Evolutionary conservation across 805 yeast species (phyloP), one percentile per base, ranked within the genome.

Genomic region (Cyberlindnera meyerae): DNA sequence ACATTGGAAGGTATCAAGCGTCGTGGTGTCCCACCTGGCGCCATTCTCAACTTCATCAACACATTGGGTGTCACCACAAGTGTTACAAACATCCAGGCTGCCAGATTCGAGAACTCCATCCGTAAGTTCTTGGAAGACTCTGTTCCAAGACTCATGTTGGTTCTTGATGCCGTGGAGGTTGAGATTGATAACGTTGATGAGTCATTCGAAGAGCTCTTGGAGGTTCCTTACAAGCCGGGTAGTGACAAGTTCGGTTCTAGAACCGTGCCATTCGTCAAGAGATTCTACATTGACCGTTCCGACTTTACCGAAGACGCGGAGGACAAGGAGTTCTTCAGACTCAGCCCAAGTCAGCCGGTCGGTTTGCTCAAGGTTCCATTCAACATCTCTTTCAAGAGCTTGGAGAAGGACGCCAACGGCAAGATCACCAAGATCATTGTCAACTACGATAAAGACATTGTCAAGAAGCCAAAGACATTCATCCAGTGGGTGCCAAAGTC

Each of bases 21-120:
- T 61, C 85, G 99, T 59, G 99, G 99, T 68, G 81, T 93, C 8
- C 99, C 99, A 49, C 98, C 99, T 11, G 97, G 97, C 30, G 97
- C 97, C 20, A 86, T 93, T 59, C 71, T 93, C 58, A 75, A 88
- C 22, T 93, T 93, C 60, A 84, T 93, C 55, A 86, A 89, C 60
- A 90, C 96, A 31, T 73, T 93, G 51, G 99, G 99, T 55, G 98
- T 93, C 39, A 93, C 98, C 28, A 93, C 97, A 2, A 73, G 90
- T 31, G 83, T 89, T 30, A 81, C 96, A 28, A 87, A 86, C 56
- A 93, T 93, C 58, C 97, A 93, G 69, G 82, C 75, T 14, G 75
- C 77, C 8, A 73, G 98, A 60, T 88, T 93, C 56, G 99, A 93
- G 55, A 77, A 81, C 55, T 79, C 97, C 2, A 77, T 93, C 39